Percentiles rank a stretch among this genome's conserved stretches.
Conservation (phyloP, 2,329 filamentous ascomycete genomes). For the Ceratocystis diversiconidia region DNA sequence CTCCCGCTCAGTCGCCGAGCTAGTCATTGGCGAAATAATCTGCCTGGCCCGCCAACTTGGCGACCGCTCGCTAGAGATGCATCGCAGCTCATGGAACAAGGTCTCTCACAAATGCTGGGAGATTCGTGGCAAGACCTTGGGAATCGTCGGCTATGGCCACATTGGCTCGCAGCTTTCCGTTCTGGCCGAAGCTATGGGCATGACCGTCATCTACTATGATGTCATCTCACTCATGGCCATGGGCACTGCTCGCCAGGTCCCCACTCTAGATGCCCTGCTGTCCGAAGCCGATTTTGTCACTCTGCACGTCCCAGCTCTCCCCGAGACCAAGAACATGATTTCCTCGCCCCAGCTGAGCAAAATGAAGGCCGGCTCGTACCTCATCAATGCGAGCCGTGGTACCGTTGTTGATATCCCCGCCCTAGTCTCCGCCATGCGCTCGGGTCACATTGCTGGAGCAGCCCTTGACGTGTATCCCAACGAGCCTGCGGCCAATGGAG, state of each 20-base stretch:
- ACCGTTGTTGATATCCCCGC: conserved; percentile 90
- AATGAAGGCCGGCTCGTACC: conserved; percentile 87
- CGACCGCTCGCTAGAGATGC: conserved; percentile 87
- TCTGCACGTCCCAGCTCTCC: conserved; percentile 82
- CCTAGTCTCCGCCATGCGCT: conserved; percentile 72
- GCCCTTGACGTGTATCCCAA: conserved; percentile 94
- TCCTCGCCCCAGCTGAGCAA: conserved; percentile 60
- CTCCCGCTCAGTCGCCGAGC: conserved; percentile 88
- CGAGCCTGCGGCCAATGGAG: conserved; percentile 85
- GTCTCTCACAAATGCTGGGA: conserved; percentile 96
- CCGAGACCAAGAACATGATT: conserved; percentile 90
- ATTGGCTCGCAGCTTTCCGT: conserved; percentile 95
- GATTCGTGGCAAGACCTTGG: conserved; percentile 88
- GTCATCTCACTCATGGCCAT: conserved; percentile 87
- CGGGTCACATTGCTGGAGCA: conserved; percentile 78
- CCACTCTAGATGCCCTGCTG: conserved; percentile 62
- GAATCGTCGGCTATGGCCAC: conserved; percentile 92
- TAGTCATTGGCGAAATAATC: conserved; percentile 92
- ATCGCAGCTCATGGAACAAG: conserved; percentile 94
- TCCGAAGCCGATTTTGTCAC: conserved; percentile 79
- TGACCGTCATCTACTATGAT: conserved; percentile 96
- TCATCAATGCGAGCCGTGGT: conserved; percentile 92
- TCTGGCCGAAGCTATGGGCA: conserved; percentile 91
- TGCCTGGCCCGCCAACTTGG: conserved; percentile 78
- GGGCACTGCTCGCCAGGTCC: conserved; percentile 73